A percentile compares a stretch with the other conserved stretches of the same genome.
phyloP scores from a whole-genome alignment of 768 basidiomycete genomes.

The Suillus variegatus region DNA sequence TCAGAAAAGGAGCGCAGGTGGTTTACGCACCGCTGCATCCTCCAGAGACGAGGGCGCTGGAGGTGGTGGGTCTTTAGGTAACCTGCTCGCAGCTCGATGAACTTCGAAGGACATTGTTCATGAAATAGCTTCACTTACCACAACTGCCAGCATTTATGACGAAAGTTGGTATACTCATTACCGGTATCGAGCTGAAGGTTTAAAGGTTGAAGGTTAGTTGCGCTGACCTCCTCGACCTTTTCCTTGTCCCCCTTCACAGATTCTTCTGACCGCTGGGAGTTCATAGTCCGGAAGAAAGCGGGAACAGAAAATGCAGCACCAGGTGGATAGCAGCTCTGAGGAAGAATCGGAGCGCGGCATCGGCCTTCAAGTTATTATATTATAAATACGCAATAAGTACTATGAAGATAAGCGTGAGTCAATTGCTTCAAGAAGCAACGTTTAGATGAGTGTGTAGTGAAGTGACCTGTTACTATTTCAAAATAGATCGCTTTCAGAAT shows the following conservation, averaged over 20 bases:
- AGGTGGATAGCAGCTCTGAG: neutral
- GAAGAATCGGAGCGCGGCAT: neutral
- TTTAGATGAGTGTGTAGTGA: too few relatives aligned
- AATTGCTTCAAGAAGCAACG: too few relatives aligned
- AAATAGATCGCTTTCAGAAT: too few relatives aligned
- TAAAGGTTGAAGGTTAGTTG: neutral
- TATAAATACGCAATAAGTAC: neutral
- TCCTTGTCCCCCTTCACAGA: neutral
- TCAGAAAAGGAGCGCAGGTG: too few relatives aligned
- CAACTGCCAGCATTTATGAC: constrained; percentile 55
- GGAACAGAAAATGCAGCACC: neutral
- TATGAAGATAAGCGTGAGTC: neutral
- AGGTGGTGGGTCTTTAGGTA: too few relatives aligned
- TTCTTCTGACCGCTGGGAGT: neutral
- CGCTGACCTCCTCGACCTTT: neutral
- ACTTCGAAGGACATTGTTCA: too few relatives aligned
- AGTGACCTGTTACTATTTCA: too few relatives aligned
- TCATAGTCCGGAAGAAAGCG: neutral
- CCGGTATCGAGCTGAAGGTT: constrained; percentile 43
- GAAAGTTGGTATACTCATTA: constrained; percentile 38
- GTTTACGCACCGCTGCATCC: too few relatives aligned
- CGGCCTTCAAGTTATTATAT: neutral
- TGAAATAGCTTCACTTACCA: constrained; percentile 36
- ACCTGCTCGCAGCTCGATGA: too few relatives aligned
- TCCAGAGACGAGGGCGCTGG: too few relatives aligned